phyloP scores from a whole-genome alignment of 768 basidiomycete genomes.

The Psilocybe cubensis region DNA sequence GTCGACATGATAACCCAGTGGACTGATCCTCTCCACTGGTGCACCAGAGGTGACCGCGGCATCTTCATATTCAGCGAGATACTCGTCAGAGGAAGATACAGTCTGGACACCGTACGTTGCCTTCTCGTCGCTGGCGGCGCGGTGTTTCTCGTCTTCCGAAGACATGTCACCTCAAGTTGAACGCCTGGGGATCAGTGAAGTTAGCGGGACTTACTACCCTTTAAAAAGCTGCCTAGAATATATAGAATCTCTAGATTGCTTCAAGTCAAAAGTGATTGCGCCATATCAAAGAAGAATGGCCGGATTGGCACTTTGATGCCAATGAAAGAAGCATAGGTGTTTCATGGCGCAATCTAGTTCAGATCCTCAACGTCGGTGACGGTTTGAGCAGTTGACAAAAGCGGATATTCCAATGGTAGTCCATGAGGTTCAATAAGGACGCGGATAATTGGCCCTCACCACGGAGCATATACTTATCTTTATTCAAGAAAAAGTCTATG shows the following conservation, averaged over 20 bases:
- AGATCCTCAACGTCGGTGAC: background rate
- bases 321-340: conserved; percentile 1
- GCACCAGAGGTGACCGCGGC: conserved; percentile 7
- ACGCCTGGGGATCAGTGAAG: background rate
- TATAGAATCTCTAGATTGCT: conserved; percentile 23
- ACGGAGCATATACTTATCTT: background rate
- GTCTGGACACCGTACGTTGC: background rate
- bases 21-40: conserved; percentile 4
- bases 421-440: background rate
- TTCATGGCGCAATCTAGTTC: conserved; percentile 1
- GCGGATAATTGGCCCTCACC: background rate
- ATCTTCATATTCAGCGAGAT: conserved; percentile 2
- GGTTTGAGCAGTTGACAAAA: background rate
- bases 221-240: conserved; percentile 24
- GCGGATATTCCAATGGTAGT: background rate
- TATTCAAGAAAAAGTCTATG: background rate
- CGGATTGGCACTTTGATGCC: conserved; percentile 13
- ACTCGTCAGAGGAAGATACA: background rate
- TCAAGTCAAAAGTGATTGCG: conserved; percentile 17
- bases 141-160: background rate
- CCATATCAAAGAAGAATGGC: conserved; percentile 21
- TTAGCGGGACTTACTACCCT: conserved; percentile 21
- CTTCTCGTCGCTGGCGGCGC: background rate
- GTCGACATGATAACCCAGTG: conserved; percentile 6
- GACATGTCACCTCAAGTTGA: background rate